These are phyloP conservation scores for Paramecium biaurelia DNA, from an alignment of 73 alveolate genomes.

Conservation along the genomic window DNA sequence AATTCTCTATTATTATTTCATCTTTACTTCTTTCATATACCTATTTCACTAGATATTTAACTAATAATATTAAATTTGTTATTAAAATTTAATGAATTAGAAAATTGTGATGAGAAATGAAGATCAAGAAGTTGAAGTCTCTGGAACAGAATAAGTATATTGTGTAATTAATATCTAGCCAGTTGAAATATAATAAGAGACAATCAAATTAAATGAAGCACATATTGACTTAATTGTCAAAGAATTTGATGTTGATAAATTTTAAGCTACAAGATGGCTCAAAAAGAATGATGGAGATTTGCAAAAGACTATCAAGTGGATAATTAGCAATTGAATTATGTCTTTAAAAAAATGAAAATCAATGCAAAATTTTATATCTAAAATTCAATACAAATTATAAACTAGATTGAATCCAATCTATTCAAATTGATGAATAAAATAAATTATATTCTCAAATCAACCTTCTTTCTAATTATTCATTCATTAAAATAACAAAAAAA, in stretches of 20 bases:
- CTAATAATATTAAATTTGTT: background rate
- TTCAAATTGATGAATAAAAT: too few species aligned
- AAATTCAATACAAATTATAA: too few species aligned
- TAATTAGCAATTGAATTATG: background rate
- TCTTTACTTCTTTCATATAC: background rate
- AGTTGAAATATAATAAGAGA: background rate
- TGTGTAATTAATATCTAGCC: background rate
- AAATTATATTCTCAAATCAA: too few species aligned
- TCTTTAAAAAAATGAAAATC: background rate
- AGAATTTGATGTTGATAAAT: constrained; percentile 24
- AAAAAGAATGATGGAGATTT: constrained; percentile 13
- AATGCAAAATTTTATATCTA: background rate
- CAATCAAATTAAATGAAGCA: background rate
- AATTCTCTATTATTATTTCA: background rate
- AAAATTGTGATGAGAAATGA: constrained; percentile 13
- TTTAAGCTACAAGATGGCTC: constrained; percentile 3
- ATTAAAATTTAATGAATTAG: background rate
- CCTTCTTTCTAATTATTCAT: background rate
- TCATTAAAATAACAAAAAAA: too few species aligned
- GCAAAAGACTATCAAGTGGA: background rate
- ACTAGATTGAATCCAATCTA: background rate
- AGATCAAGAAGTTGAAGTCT: background rate
- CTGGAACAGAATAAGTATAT: background rate
- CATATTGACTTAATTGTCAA: background rate
- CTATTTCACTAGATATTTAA: background rate